Percentiles rank a stretch among this genome's conserved stretches.
Conservation (phyloP, 441 rosid species). For the Pelargonium fulgidum region DNA sequence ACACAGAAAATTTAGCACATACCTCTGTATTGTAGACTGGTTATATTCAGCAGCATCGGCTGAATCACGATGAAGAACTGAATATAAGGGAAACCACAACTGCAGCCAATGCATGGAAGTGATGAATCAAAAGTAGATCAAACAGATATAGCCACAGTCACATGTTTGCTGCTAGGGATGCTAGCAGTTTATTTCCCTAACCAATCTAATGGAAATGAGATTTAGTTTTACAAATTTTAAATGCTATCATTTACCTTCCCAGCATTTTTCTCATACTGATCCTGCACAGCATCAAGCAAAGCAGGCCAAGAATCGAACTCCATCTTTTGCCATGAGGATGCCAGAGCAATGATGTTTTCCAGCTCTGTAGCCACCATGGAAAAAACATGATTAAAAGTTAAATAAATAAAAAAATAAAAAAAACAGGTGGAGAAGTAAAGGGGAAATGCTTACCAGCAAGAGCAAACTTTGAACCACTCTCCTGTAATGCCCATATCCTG, state of each 20-base stretch:
- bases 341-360: slow-evolving; percentile 59
- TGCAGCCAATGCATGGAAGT: slow-evolving; percentile 35
- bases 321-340: slow-evolving; percentile 79
- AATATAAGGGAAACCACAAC: slow-evolving; percentile 94
- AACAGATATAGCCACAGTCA: not conserved
- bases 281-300: slow-evolving; percentile 79
- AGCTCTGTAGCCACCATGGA: slow-evolving; percentile 22
- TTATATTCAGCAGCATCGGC: slow-evolving; percentile 38
- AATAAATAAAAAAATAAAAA: not conserved
- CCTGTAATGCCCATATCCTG: slow-evolving; percentile 46
- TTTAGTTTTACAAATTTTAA: slow-evolving; percentile 22
- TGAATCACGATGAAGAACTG: slow-evolving; percentile 53
- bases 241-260: slow-evolving; percentile 47
- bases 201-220: not conserved
- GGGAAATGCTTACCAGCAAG: slow-evolving; percentile 51
- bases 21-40: slow-evolving; percentile 64
- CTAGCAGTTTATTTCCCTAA: not conserved
- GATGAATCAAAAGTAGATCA: not conserved
- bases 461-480: slow-evolving; percentile 64
- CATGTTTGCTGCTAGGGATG: not conserved
- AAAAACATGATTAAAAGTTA: slow-evolving; percentile 8
- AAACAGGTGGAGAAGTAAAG: not conserved
- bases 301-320: slow-evolving; percentile 84
- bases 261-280: slow-evolving; percentile 72
- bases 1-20: slow-evolving; percentile 21